Percentiles rank a stretch among this genome's conserved stretches.
Evolutionary conservation across 2,329 filamentous ascomycete genomes (phyloP).

Genomic region (Aspergillus spinulosporus): DNA sequence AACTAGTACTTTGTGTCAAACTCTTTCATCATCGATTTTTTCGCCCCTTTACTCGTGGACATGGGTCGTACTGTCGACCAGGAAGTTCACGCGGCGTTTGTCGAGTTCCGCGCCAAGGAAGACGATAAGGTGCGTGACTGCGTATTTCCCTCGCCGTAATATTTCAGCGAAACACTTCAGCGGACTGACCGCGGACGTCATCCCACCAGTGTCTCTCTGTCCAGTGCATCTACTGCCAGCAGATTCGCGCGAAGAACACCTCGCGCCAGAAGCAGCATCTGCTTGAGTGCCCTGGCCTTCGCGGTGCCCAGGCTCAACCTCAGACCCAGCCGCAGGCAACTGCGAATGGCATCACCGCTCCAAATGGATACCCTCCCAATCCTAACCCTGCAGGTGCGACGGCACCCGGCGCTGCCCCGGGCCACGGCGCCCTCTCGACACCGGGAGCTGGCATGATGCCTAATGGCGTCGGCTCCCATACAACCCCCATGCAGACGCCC

Average conservation of each 20-base stretch:
- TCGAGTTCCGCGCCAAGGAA: slow-evolving; percentile 56
- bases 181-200: slow-evolving; percentile 37
- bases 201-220: slow-evolving; percentile 50
- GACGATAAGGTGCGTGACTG: slow-evolving; percentile 50
- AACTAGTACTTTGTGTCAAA: slow-evolving; percentile 11
- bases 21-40: slow-evolving; percentile 27
- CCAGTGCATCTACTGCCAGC: slow-evolving; percentile 56
- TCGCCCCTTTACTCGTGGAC: slow-evolving; percentile 29
- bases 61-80: slow-evolving; percentile 56
- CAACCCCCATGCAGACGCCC: slow-evolving; percentile 45
- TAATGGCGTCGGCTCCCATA: slow-evolving; percentile 47
- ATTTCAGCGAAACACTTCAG: slow-evolving; percentile 36
- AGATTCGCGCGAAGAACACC: slow-evolving; percentile 55
- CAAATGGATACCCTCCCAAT: slow-evolving; percentile 47
- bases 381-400: slow-evolving; percentile 41
- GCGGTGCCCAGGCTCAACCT: slow-evolving; percentile 47
- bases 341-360: slow-evolving; percentile 42
- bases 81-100: slow-evolving; percentile 54
- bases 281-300: slow-evolving; percentile 51
- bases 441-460: slow-evolving; percentile 46
- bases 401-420: slow-evolving; percentile 34
- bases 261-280: slow-evolving; percentile 55
- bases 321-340: slow-evolving; percentile 39
- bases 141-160: slow-evolving; percentile 42
- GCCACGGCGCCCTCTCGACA: slow-evolving; percentile 40